These are phyloP conservation scores for Stromatinia cepivora DNA, from an alignment of 2,329 filamentous ascomycete genomes.

Conservation along the genomic window DNA sequence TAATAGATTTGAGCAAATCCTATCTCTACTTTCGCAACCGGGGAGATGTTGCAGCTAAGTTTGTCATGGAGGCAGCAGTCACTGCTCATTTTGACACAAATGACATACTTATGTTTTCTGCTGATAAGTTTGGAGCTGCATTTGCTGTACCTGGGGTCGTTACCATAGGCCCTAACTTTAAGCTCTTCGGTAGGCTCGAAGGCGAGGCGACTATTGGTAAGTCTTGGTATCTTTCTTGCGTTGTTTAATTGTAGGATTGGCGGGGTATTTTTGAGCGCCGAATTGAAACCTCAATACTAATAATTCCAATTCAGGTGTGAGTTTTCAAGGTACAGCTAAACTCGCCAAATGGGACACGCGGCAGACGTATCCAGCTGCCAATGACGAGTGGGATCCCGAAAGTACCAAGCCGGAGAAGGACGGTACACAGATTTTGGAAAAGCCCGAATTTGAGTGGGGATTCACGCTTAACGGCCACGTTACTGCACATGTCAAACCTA, in stretches of 20 bases:
- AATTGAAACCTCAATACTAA: background rate
- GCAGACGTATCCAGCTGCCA: background rate
- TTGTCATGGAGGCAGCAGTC: background rate
- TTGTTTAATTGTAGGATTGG: conserved; percentile 30
- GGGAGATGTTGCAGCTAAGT: background rate
- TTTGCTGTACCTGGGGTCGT: background rate
- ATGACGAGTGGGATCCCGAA: background rate
- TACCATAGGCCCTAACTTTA: background rate
- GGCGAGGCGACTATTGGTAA: too few species aligned
- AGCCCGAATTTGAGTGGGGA: conserved; percentile 9
- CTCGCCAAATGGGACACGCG: conserved; percentile 13
- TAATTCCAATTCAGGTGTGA: background rate
- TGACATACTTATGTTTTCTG: background rate
- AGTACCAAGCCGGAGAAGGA: conserved; percentile 2
- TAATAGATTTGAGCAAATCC: background rate
- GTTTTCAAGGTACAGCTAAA: background rate
- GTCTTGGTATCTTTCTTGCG: conserved; percentile 20
- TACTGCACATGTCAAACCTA: conserved; percentile 16
- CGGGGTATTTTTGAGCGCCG: conserved; percentile 34
- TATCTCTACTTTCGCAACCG: background rate
- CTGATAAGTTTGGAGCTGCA: background rate
- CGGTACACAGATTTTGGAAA: conserved; percentile 12
- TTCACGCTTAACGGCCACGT: conserved; percentile 1
- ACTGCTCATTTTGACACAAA: background rate
- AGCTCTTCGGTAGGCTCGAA: background rate